phyloP scores from a whole-genome alignment of 1,284 basidiomycete genomes.

The Boletus albobrunnescens region DNA sequence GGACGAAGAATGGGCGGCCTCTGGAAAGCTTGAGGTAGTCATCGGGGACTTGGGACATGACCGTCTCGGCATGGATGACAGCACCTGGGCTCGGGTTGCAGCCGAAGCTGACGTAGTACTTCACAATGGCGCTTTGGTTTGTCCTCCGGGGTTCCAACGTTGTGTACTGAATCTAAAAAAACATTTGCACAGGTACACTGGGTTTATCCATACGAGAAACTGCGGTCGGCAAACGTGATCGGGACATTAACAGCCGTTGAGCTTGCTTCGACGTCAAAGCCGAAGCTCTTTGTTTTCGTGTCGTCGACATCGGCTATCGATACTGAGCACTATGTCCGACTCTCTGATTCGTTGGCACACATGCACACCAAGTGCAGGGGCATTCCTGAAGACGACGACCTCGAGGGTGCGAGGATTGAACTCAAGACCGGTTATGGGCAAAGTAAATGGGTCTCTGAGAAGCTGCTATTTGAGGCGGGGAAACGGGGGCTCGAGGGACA shows the following conservation, averaged over 20 bases:
- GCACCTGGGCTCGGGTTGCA: slow-evolving; percentile 67
- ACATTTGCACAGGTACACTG: slow-evolving; percentile 76
- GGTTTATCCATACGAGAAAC: slow-evolving; percentile 96
- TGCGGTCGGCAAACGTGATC: slow-evolving; percentile 88
- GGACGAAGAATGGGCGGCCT: slow-evolving; percentile 82
- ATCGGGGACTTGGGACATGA: slow-evolving; percentile 83
- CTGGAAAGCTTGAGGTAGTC: slow-evolving; percentile 76
- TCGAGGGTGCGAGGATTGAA: slow-evolving; percentile 78
- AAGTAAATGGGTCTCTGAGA: slow-evolving; percentile 98
- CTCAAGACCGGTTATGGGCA: slow-evolving; percentile 95
- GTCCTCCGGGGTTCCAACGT: slow-evolving; percentile 26
- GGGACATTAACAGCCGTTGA: slow-evolving; percentile 83
- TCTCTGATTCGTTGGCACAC: slow-evolving; percentile 70
- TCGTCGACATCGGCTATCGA: slow-evolving; percentile 95
- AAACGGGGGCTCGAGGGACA: slow-evolving; percentile 82
- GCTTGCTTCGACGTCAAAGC: slow-evolving; percentile 70
- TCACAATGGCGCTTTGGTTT: slow-evolving; percentile 94
- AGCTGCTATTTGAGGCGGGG: slow-evolving; percentile 88
- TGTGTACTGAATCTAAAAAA: background rate
- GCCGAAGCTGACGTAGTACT: slow-evolving; percentile 81
- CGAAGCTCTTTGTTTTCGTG: slow-evolving; percentile 87
- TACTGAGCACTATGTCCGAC: slow-evolving; percentile 82
- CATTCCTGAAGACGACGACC: slow-evolving; percentile 83
- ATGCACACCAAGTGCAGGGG: slow-evolving; percentile 52
- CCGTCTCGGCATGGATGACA: slow-evolving; percentile 70